These are phyloP conservation scores for Phytophthora tentaculata DNA, from an alignment of 352 stramenopile species.

Conservation along the genomic window DNA sequence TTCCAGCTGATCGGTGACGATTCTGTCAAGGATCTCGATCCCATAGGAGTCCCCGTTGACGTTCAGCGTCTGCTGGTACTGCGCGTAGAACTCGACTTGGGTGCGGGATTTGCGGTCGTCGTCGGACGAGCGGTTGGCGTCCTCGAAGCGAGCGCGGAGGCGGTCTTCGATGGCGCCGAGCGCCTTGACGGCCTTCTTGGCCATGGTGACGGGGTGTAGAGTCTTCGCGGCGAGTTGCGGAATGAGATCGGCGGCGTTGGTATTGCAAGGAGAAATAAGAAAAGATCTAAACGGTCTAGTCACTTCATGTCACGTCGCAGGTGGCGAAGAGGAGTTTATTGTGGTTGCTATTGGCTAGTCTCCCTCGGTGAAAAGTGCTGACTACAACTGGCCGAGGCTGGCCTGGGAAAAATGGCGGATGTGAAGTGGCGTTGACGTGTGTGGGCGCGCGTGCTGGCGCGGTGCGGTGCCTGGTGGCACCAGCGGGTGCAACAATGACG, in stretches of 20 bases:
- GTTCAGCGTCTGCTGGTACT: neutral
- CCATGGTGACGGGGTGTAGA: neutral
- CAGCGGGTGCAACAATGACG: no score
- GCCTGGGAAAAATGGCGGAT: no score
- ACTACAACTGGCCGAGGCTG: no score
- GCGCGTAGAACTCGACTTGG: neutral
- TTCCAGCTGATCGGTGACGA: neutral
- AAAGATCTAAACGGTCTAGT: neutral
- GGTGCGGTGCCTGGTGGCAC: no score
- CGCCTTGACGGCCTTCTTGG: neutral
- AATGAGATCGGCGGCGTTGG: neutral
- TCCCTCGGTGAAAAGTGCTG: neutral
- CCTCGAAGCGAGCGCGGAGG: neutral
- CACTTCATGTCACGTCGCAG: neutral
- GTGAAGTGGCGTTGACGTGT: no score
- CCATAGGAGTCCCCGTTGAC: neutral
- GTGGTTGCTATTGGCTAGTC: neutral
- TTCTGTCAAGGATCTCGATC: neutral
- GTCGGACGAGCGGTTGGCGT: neutral
- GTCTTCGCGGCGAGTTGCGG: neutral
- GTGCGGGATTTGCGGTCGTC: neutral
- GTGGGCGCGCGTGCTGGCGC: no score
- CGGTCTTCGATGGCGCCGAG: neutral
- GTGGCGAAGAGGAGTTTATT: neutral
- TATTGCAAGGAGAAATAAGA: no score